Base-by-base conservation (phyloP, 2,329 filamentous ascomycete genomes). In the Colletotrichum sansevieriae region DNA sequence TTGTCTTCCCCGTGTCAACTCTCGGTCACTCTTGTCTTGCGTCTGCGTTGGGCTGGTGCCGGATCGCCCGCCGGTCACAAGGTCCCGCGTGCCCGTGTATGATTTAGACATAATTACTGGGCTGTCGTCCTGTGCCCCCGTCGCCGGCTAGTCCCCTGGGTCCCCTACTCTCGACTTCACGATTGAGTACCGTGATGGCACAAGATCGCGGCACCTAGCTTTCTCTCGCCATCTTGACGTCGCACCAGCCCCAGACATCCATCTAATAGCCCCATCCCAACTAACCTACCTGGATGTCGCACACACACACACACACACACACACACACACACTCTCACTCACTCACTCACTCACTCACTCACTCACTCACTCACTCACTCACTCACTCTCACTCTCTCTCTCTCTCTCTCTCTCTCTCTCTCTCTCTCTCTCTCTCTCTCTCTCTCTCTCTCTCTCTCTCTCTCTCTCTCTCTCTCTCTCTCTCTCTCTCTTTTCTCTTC, bases 171-270 rank as follows among this genome's bases (percentile, higher is more conserved):
- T 10, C 49, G 35, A 52, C 59, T 64, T 41, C 39, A 33, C 41
- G 51, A 56, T 56, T 56, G 49, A 69, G 66, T 25, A 69, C 66
- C 49, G 62, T 56, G 55, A 66, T 69, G 66, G 66, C 55, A 55
- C 55, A 51, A 49, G 22, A 13, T 55, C 35, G 49, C 56, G 43
- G 41, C 35, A 55, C 7, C 41, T 18, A n/a, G 25, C 54, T 66
- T 51, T 33, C 29, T 22, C 33, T 56, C 59, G 22, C 55, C 61
- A 37, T 49, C 25, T 47, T 43, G 9, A 66, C n/a, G 62, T 66
- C 56, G 51, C 49, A 66, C 35, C 47, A 35, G 47, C 18, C 56
- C 66, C 54, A 61, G 63, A 66, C 41, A 66, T 56, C 22, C 33
- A 65, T 25, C 57, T 8, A 39, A 39, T 20, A 13, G 41, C 49